Base-by-base conservation (phyloP, 305 asterid species). In the Caryopteris hybrid region DNA sequence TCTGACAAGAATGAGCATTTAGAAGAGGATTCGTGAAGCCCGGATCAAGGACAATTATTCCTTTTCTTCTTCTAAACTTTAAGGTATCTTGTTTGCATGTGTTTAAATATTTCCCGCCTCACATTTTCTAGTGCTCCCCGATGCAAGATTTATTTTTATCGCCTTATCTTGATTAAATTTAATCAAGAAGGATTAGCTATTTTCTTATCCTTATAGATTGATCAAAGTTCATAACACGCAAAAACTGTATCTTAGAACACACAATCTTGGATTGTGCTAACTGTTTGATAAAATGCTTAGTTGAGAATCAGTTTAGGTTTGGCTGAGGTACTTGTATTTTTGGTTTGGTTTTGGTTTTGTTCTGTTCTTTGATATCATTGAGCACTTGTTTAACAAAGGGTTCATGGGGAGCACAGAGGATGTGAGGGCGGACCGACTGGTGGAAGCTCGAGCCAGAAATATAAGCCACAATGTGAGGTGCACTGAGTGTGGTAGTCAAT, bases 401-500 rank as follows among this genome's bases (percentile, higher is more conserved):
- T 11, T 41, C 50, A 83, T 92, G 96, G 95, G 74, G 75, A 72
- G 71, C 61, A 73, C 60, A 47, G 89, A 80, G 68, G 95, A 87
- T 21, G 74, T 87, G 66, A 85, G 56, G 80, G 53, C 78, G 25
- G 87, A 84, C 71, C 82, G 95, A 20, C 45, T 87, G 69, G 86
- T 88, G 43, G 95, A 93, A 79, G 96, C 97, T 14, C 81, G 99
- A 64, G 95, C 97, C 10, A 86, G 88, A 78, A 90, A 83, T 59
- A 90, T 90, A 73, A 90, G 92, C 81, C 99, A 88, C 77, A 90
- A 85, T 33, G 99, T 93, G 38, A 83, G 97, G 83, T 93, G 98
- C 75, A 88, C 95, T 29, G 97, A 88, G 64, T 93, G 96, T 72
- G 97, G 98, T 42, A 90, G 97, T 76, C 98, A 90, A 79, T 93